Conservation (phyloP, 139 green algal genomes). For the Coelastrella sp. region DNA sequence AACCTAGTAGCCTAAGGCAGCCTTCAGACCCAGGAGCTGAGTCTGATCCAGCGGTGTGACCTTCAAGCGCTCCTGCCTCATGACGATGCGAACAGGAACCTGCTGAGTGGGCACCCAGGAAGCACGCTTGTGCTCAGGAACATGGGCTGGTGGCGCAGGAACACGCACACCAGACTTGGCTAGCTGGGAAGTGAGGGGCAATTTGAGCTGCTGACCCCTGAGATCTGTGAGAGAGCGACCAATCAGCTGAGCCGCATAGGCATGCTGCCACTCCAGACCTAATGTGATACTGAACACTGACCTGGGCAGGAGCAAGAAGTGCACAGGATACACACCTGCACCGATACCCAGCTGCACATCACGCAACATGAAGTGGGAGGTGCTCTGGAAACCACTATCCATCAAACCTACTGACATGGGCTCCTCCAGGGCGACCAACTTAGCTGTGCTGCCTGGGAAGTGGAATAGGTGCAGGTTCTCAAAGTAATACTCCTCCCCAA, state of each 20-base stretch:
- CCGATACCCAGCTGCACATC: conserved; percentile 2
- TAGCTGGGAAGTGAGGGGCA: background rate
- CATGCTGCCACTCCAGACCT: background rate
- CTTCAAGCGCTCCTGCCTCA: background rate
- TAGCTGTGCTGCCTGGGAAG: background rate
- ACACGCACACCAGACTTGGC: background rate
- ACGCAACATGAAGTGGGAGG: background rate
- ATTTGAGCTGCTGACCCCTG: background rate
- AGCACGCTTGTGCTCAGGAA: background rate
- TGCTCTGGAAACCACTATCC: background rate
- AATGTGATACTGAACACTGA: background rate
- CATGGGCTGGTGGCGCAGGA: background rate
- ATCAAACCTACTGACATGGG: conserved; percentile 3
- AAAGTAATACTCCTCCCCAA: background rate
- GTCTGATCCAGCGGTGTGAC: background rate
- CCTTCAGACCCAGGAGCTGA: background rate
- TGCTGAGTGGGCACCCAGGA: background rate
- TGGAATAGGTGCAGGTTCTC: background rate
- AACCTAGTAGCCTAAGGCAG: background rate
- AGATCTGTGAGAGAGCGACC: background rate
- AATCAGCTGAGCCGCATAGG: background rate
- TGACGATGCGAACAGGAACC: background rate
- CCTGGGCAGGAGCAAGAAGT: background rate
- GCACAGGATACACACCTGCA: background rate
- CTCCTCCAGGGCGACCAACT: background rate